phyloP scores from a whole-genome alignment of 306 rosid species.

The Medicago truncatula region DNA sequence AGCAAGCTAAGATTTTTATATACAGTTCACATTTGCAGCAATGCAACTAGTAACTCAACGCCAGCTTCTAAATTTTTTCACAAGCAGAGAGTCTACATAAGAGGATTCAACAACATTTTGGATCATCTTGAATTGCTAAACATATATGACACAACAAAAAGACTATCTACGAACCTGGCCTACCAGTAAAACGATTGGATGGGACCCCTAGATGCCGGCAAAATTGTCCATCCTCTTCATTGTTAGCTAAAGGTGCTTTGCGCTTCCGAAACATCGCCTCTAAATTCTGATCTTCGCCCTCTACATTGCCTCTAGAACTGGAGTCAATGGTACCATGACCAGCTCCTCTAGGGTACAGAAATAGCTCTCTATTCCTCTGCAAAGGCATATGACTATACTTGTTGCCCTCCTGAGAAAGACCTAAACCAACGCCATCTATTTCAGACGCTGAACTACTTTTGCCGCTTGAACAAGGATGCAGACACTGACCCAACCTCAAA shows the following conservation, averaged over 20 bases:
- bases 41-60: conserved; percentile 57
- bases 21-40: conserved; percentile 59
- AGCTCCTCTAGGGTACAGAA: conserved; percentile 65
- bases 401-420: conserved; percentile 59
- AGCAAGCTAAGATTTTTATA: conserved; percentile 51
- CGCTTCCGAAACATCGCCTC: conserved; percentile 69
- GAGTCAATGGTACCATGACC: conserved; percentile 58
- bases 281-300: conserved; percentile 59
- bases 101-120: conserved; percentile 55
- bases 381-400: conserved; percentile 53
- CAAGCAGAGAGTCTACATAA: conserved; percentile 61
- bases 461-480: conserved; percentile 56
- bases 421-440: conserved; percentile 58
- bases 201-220: conserved; percentile 73
- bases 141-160: conserved; percentile 60
- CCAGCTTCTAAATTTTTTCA: conserved; percentile 53
- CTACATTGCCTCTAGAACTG: conserved; percentile 55
- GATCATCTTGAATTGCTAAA: conserved; percentile 53
- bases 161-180: conserved; percentile 82
- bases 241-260: conserved; percentile 65
- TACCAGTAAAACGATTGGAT: conserved; percentile 66
- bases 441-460: conserved; percentile 57
- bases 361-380: conserved; percentile 58
- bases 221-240: conserved; percentile 78
- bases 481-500: conserved; percentile 72